Percentiles rank a stretch among this genome's conserved stretches.
These are phyloP conservation scores for Phanerodontia chrysosporium DNA, from an alignment of 768 basidiomycete genomes.

Conservation along the genomic window DNA sequence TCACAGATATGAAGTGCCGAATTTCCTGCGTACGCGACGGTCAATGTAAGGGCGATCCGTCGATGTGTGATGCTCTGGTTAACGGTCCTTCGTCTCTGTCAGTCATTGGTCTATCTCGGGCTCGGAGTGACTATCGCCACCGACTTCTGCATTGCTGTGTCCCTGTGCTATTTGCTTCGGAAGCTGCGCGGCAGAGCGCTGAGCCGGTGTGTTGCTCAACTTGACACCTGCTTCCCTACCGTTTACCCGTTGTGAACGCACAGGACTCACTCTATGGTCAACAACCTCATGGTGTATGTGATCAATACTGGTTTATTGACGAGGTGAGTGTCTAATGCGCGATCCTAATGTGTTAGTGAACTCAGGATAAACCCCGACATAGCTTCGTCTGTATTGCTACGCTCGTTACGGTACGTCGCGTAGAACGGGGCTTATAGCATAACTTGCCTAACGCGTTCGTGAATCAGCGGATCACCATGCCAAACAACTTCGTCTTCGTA, in stretches of 20 bases:
- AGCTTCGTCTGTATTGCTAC: neutral
- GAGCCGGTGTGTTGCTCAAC: neutral
- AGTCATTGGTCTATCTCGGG: neutral
- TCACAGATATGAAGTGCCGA: too few relatives aligned
- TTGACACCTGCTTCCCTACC: neutral
- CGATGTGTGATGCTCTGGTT: neutral
- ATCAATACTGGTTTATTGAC: slow-evolving; percentile 1
- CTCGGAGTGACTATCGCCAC: neutral
- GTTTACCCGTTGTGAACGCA: neutral
- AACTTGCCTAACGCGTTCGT: neutral
- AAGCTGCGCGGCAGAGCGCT: neutral
- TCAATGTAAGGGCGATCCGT: neutral
- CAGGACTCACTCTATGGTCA: neutral
- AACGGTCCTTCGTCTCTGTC: neutral
- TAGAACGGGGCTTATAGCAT: too few relatives aligned
- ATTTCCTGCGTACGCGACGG: neutral
- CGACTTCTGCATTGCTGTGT: neutral
- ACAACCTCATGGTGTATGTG: neutral
- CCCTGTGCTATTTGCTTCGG: neutral
- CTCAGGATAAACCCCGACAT: neutral
- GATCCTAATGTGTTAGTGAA: neutral
- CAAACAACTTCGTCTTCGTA: slow-evolving; percentile 1
- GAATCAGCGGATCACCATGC: neutral
- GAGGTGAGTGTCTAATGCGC: neutral
- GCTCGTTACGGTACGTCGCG: neutral